phyloP scores from a whole-genome alignment of 1,284 basidiomycete genomes.

The Boletus semigastroideus region DNA sequence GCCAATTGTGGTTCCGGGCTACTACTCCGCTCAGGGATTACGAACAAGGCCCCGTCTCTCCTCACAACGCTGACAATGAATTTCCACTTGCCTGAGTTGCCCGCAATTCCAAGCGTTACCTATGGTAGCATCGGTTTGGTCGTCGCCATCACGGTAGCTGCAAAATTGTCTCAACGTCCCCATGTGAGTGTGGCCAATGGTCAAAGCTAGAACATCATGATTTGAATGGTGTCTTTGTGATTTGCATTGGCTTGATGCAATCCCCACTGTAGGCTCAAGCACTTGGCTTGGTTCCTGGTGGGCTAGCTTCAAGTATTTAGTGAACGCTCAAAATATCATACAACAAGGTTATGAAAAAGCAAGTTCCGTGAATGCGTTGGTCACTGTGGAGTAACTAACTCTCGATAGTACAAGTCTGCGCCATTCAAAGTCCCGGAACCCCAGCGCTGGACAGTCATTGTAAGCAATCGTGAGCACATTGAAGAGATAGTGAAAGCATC shows the following conservation, averaged over 20 bases:
- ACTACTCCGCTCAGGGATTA: too few species aligned
- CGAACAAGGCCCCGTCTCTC: neutral
- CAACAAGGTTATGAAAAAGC: conserved; percentile 24
- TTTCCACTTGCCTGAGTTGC: neutral
- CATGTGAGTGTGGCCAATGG: neutral
- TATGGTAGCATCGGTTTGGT: conserved; percentile 1
- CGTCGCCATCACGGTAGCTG: neutral
- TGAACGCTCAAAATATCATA: conserved; percentile 7
- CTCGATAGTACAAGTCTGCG: neutral
- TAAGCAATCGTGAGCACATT: conserved; percentile 36
- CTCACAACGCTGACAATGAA: neutral
- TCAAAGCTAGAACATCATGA: neutral
- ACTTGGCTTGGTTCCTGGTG: conserved; percentile 18
- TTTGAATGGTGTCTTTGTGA: neutral
- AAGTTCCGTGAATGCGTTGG: neutral
- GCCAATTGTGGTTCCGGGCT: too few species aligned
- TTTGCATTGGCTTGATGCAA: conserved; percentile 9
- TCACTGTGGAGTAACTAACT: neutral
- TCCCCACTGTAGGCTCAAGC: conserved; percentile 18
- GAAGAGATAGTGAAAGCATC: conserved; percentile 42
- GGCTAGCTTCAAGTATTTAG: conserved; percentile 9
- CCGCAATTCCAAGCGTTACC: neutral
- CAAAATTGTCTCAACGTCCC: neutral
- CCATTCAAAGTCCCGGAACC: conserved; percentile 43
- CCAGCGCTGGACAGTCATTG: conserved; percentile 40